Evolutionary conservation across 1,284 basidiomycete species (phyloP).

Genomic region (Entoloma clypeatum): DNA sequence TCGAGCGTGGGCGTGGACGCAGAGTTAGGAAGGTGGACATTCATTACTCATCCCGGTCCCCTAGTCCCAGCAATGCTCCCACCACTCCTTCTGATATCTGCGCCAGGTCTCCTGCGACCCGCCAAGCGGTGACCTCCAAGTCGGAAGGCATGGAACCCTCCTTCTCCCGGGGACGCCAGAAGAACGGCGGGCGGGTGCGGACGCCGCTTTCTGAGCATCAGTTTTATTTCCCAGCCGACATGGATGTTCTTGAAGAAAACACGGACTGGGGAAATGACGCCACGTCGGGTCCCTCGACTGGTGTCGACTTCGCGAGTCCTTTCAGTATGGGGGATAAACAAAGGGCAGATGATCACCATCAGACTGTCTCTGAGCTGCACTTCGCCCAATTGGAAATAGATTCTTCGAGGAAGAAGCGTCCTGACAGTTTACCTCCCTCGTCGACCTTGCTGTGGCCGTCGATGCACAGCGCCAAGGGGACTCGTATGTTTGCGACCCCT

Average conservation of each 20-base stretch:
- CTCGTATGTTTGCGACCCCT: not conserved
- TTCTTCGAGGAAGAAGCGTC: slow-evolving; percentile 6
- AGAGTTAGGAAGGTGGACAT: slow-evolving; percentile 27
- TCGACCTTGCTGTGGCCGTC: not conserved
- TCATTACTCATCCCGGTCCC: slow-evolving; percentile 31
- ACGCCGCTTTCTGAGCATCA: slow-evolving; percentile 5
- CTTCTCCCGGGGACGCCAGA: slow-evolving; percentile 20
- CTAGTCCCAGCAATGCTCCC: slow-evolving; percentile 38
- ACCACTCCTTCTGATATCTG: slow-evolving; percentile 34
- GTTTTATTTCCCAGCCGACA: slow-evolving; percentile 9
- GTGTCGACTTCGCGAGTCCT: not conserved
- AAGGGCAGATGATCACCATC: no score
- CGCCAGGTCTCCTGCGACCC: slow-evolving; percentile 8
- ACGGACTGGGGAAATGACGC: slow-evolving; percentile 11
- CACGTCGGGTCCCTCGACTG: not conserved
- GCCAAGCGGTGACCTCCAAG: slow-evolving; percentile 9
- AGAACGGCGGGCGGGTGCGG: slow-evolving; percentile 9
- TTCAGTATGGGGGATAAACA: not conserved
- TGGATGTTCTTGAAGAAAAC: slow-evolving; percentile 22
- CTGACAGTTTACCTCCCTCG: slow-evolving; percentile 15
- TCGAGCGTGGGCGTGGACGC: slow-evolving; percentile 39
- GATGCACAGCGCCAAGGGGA: not conserved
- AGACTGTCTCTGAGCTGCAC: no score
- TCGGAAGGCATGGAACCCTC: slow-evolving; percentile 15
- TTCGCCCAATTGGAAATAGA: no score